phyloP scores from a whole-genome alignment of 768 basidiomycete species.

The Suillus subaureus region DNA sequence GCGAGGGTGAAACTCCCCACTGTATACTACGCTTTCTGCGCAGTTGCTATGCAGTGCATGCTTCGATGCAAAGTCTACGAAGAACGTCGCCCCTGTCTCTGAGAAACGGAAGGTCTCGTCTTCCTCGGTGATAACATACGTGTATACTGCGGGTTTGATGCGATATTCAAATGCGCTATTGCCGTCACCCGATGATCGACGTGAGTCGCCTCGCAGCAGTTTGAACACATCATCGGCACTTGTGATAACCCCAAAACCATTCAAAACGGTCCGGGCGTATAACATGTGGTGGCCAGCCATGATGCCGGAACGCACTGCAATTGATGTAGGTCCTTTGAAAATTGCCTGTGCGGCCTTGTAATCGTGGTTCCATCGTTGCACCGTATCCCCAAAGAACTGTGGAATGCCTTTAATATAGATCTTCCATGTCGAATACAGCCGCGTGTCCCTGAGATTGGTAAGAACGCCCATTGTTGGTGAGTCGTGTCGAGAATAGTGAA shows the following conservation, averaged over 20 bases:
- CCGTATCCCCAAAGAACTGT: slow-evolving; percentile 56
- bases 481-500: slow-evolving; percentile 70
- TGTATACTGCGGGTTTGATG: slow-evolving; percentile 83
- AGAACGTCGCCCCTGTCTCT: slow-evolving; percentile 86
- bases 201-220: slow-evolving; percentile 53
- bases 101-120: slow-evolving; percentile 82
- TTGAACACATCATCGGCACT: slow-evolving; percentile 46
- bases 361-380: slow-evolving; percentile 67
- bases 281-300: slow-evolving; percentile 74
- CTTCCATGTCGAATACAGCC: slow-evolving; percentile 83
- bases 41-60: slow-evolving; percentile 85
- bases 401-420: slow-evolving; percentile 61
- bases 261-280: slow-evolving; percentile 66
- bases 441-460: slow-evolving; percentile 59
- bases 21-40: slow-evolving; percentile 63
- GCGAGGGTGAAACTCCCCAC: slow-evolving; percentile 80
- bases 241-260: slow-evolving; percentile 63
- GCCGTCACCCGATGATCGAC: slow-evolving; percentile 17
- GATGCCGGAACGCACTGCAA: slow-evolving; percentile 69
- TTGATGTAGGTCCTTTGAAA: slow-evolving; percentile 59
- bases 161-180: slow-evolving; percentile 38
- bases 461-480: slow-evolving; percentile 70
- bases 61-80: slow-evolving; percentile 85
- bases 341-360: slow-evolving; percentile 76
- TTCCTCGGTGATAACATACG: slow-evolving; percentile 77